Evolutionary conservation across 2,329 filamentous ascomycete genomes (phyloP), one percentile per base, ranked within the genome.

Genomic region (Ophiosphaerella korrae): DNA sequence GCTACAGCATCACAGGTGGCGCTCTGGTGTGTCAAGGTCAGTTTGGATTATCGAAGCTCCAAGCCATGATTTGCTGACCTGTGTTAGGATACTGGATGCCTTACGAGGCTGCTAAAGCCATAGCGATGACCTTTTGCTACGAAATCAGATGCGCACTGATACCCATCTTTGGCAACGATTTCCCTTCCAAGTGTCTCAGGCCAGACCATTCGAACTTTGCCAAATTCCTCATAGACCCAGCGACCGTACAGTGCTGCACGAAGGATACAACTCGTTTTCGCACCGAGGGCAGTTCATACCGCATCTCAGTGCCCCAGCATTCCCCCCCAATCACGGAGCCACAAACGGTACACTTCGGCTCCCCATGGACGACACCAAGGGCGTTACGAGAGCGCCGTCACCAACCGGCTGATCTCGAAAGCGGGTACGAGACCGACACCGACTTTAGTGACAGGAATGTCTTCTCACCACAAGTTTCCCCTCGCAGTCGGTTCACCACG

Each of bases 1-100:
- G 89, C 24, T 89, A 96, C 71, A 96, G 91, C 73, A 96, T 97
- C 70, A 99, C 94, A 0, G 94, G 94, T 23, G 94, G 94, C 6
- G 87, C 92, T 26, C 86, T 97, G 50, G 85, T 85, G 53, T 93
- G 92, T 45, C 94, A 99, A 85, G 67, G 67, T 70, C n/a, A 51
- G 63, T 59, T 9, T 14, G 36, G 6, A 21, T 36, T 5, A n/a
- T 34, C 3, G 32, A 2, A 4, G 7, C n/a, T 16, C 8, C 1
- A 21, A 29, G 18, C 9, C 14, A 12, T 1, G 5, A 18, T 12
- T 49, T 40, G 35, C 55, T 64, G 36, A 67, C 39, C 5, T 29
- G 23, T 12, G 21, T 53, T 34, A 96, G 92, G 94, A 31, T 99
- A 97, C 74, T 99, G 94, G 94, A 91, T 97, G 84, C 93, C 93